A percentile compares a stretch with the other conserved stretches of the same genome.
Conservation (phyloP, 208 protist species). For the Crithidia expoeki region DNA sequence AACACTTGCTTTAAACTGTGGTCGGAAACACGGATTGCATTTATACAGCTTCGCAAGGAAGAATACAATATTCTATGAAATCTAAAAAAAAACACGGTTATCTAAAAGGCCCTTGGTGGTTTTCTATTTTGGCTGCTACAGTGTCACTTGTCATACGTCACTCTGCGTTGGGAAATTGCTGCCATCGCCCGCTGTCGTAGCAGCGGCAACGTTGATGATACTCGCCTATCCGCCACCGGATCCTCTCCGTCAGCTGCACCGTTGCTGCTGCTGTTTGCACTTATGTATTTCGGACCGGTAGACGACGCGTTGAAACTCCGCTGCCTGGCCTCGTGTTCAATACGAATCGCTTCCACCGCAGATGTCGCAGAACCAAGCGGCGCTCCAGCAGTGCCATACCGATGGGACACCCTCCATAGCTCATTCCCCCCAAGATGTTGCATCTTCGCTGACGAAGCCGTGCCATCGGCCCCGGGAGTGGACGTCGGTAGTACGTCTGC, state of each 20-base stretch:
- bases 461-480: too few relatives aligned
- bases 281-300: neutral
- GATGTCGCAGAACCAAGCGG: neutral
- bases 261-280: neutral
- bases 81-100: too few relatives aligned
- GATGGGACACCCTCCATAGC: neutral
- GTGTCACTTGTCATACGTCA: constrained; percentile 7
- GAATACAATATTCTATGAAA: too few relatives aligned
- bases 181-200: constrained; percentile 24
- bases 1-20: too few relatives aligned
- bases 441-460: too few relatives aligned
- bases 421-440: too few relatives aligned
- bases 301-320: neutral
- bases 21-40: too few relatives aligned
- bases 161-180: constrained; percentile 6
- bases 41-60: too few relatives aligned
- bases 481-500: neutral
- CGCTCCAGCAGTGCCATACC: neutral
- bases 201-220: constrained; percentile 11
- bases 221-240: neutral
- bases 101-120: too few relatives aligned
- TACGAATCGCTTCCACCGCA: neutral
- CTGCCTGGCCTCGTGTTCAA: neutral
- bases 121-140: neutral
- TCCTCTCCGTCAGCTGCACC: neutral